A percentile compares a stretch with the other conserved stretches of the same genome.
Conservation (phyloP, 495 filamentous ascomycete species). For the Immersiella caudata region DNA sequence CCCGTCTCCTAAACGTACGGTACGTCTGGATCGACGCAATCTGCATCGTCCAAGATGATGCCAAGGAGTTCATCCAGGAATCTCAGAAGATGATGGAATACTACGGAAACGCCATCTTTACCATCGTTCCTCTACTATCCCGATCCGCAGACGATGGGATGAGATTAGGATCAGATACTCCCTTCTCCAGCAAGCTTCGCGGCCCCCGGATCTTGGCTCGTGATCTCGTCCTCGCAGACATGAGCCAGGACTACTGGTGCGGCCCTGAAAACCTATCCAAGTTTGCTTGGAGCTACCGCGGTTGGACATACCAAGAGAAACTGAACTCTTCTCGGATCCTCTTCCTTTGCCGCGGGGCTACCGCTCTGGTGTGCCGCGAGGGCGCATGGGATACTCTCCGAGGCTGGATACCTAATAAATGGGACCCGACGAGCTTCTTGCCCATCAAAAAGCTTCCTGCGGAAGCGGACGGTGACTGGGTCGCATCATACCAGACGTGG, state of each 20-base stretch:
- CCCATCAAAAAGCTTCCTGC: not conserved
- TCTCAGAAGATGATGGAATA: conserved; percentile 5
- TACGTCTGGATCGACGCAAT: conserved; percentile 9
- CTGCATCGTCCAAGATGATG: conserved; percentile 5
- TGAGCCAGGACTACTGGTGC: no score
- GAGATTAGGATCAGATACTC: not conserved
- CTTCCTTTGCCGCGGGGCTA: not conserved
- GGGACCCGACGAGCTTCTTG: not conserved
- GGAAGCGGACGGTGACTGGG: no score
- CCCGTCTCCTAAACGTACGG: not conserved
- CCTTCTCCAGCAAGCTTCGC: not conserved
- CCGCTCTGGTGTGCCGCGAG: not conserved
- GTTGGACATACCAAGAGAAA: conserved; percentile 2
- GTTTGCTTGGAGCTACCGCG: not conserved
- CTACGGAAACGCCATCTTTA: not conserved
- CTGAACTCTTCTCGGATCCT: conserved; percentile 2
- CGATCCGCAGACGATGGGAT: not conserved
- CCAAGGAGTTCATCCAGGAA: not conserved
- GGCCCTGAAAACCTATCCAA: no score
- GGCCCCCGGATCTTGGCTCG: not conserved
- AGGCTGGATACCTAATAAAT: not conserved
- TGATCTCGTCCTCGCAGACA: not conserved
- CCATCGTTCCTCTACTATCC: not conserved
- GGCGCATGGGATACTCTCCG: not conserved
- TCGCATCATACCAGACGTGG: not conserved